These are phyloP conservation scores for Rhodotorula diobovata DNA, from an alignment of 768 basidiomycete species.

Conservation along the genomic window DNA sequence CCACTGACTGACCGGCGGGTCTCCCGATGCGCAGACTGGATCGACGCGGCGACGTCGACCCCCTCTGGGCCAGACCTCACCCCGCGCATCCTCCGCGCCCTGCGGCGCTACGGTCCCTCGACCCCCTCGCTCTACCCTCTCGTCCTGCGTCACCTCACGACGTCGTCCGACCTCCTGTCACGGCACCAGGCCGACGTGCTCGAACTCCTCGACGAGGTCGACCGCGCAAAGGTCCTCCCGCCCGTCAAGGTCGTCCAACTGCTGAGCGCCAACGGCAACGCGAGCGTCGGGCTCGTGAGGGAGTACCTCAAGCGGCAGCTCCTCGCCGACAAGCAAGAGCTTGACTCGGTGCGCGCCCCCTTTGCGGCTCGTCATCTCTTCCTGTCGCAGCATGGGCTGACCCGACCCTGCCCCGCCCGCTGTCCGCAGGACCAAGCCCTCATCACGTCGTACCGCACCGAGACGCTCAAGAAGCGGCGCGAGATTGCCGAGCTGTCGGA, in stretches of 20 bases:
- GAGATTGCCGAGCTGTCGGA: slow-evolving; percentile 78
- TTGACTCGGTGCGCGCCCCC: slow-evolving; percentile 63
- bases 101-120: slow-evolving; percentile 65
- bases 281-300: slow-evolving; percentile 85
- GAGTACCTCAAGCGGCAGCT: slow-evolving; percentile 82
- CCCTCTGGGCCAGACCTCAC: slow-evolving; percentile 45
- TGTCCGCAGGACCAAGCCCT: slow-evolving; percentile 69
- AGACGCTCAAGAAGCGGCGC: slow-evolving; percentile 71
- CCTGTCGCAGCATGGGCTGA: not conserved
- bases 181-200: slow-evolving; percentile 68
- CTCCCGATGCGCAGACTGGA: slow-evolving; percentile 28
- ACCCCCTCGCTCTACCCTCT: slow-evolving; percentile 77
- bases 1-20: too few species aligned
- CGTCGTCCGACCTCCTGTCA: slow-evolving; percentile 65
- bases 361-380: not conserved
- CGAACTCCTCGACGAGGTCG: slow-evolving; percentile 68
- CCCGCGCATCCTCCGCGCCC: slow-evolving; percentile 63
- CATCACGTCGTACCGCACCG: slow-evolving; percentile 78
- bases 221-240: slow-evolving; percentile 74
- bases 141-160: slow-evolving; percentile 83
- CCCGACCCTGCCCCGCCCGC: not conserved
- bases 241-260: slow-evolving; percentile 86
- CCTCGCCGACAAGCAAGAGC: slow-evolving; percentile 65
- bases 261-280: slow-evolving; percentile 77
- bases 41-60: slow-evolving; percentile 25